Conservation (phyloP, 306 rosid species). For the Cucurbita argyrosperma region DNA sequence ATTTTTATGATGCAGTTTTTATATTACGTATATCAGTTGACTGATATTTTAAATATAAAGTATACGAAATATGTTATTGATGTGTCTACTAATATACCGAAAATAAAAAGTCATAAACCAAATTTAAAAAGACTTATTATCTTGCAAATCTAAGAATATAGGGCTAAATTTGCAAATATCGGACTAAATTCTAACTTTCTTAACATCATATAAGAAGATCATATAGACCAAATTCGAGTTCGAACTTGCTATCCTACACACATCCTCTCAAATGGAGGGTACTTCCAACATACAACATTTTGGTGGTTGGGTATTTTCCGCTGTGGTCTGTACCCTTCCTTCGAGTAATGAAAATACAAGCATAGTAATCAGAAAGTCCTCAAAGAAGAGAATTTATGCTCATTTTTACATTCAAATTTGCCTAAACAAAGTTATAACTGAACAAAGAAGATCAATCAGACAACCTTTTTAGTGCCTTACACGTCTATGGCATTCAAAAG, state of each 20-base stretch:
- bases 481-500: not conserved
- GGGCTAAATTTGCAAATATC: no score
- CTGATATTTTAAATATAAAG: no score
- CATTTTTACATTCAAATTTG: conserved; percentile 3
- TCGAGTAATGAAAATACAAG: not conserved
- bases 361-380: not conserved
- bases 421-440: not conserved
- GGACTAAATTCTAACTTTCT: no score
- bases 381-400: not conserved
- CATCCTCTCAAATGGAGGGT: not conserved
- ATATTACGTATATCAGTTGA: no score
- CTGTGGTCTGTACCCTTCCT: not conserved
- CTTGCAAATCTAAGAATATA: no score
- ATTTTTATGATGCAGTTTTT: no score
- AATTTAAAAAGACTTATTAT: no score
- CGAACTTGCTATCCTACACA: not conserved
- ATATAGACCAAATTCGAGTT: not conserved
- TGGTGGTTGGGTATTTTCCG: not conserved
- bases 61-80: no score
- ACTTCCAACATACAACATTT: not conserved
- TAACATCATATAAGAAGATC: no score
- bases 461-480: not conserved
- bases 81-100: no score
- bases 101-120: no score
- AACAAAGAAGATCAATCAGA: not conserved